Conservation (phyloP, 1,139 yeast genomes). For the Yamadazyma pseudoaaseri region DNA sequence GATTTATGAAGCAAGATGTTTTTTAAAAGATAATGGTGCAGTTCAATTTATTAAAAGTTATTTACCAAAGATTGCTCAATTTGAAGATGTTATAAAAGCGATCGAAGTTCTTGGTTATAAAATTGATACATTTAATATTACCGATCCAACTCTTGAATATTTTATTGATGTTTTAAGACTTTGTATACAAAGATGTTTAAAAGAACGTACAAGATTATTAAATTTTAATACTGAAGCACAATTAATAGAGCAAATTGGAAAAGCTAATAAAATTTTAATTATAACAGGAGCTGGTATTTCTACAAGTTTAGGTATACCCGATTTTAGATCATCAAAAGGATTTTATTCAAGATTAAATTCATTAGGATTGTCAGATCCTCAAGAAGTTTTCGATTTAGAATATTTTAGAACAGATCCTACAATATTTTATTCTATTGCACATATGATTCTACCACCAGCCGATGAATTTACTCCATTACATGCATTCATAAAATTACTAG, state of each 20-base stretch:
- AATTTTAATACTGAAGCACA: constrained; percentile 60
- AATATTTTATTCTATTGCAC: constrained; percentile 84
- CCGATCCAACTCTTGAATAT: constrained; percentile 25
- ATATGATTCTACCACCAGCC: constrained; percentile 81
- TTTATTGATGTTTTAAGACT: constrained; percentile 53
- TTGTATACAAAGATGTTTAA: constrained; percentile 59
- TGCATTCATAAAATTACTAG: constrained; percentile 71
- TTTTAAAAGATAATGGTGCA: constrained; percentile 61
- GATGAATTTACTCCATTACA: constrained; percentile 81
- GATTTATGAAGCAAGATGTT: constrained; percentile 50
- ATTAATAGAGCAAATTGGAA: constrained; percentile 50
- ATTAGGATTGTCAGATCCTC: constrained; percentile 84
- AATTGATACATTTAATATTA: constrained; percentile 28
- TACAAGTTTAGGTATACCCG: constrained; percentile 91
- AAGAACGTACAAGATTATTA: constrained; percentile 52
- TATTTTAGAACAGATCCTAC: constrained; percentile 76
- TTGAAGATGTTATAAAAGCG: constrained; percentile 49
- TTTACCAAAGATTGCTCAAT: constrained; percentile 58
- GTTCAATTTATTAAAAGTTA: constrained; percentile 55
- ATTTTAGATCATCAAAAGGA: constrained; percentile 88
- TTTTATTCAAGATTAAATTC: constrained; percentile 71
- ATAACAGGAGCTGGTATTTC: constrained; percentile 97
- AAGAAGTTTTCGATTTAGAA: constrained; percentile 83
- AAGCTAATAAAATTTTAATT: constrained; percentile 66
- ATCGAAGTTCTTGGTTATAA: constrained; percentile 53